Percentiles rank a stretch among this genome's conserved stretches.
Conservation (phyloP, 192 early-diverging fungal genomes). For the Jimgerdemannia flammicorona region DNA sequence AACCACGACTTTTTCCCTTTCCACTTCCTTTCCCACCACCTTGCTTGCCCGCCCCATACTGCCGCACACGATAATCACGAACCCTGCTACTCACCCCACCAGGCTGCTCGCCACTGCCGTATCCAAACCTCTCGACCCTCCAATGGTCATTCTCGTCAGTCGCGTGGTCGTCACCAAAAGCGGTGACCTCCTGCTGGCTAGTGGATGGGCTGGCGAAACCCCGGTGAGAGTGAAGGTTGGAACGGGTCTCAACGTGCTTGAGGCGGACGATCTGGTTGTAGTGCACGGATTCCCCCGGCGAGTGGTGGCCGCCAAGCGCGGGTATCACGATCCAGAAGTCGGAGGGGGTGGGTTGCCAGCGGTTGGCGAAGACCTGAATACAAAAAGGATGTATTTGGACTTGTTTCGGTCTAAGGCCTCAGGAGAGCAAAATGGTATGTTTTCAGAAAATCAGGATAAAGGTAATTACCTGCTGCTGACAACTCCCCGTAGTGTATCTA, state of each 20-base stretch:
- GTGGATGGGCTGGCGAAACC: conserved; percentile 37
- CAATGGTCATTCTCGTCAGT: conserved; percentile 58
- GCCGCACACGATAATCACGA: not conserved
- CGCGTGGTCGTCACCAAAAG: conserved; percentile 41
- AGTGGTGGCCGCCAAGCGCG: conserved; percentile 32
- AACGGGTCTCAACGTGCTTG: conserved; percentile 43
- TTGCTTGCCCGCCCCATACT: no score
- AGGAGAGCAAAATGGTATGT: not conserved
- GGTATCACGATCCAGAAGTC: conserved; percentile 53
- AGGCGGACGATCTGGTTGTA: conserved; percentile 49
- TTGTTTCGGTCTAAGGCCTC: no score
- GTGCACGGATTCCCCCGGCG: conserved; percentile 34
- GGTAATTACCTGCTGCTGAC: conserved; percentile 39
- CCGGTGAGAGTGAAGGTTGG: conserved; percentile 54
- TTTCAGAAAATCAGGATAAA: not conserved
- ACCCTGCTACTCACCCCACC: conserved; percentile 5
- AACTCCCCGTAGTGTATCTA: conserved; percentile 42
- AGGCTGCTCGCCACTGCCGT: conserved; percentile 28
- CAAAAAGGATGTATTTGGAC: no score
- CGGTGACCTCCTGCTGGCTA: conserved; percentile 55
- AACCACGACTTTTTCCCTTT: no score
- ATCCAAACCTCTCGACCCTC: conserved; percentile 46
- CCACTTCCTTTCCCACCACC: no score
- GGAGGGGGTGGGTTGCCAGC: conserved; percentile 33
- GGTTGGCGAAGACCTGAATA: conserved; percentile 36